These are phyloP conservation scores for Backusella liffmaniae DNA, from an alignment of 192 early-diverging fungal species.

Conservation along the genomic window DNA sequence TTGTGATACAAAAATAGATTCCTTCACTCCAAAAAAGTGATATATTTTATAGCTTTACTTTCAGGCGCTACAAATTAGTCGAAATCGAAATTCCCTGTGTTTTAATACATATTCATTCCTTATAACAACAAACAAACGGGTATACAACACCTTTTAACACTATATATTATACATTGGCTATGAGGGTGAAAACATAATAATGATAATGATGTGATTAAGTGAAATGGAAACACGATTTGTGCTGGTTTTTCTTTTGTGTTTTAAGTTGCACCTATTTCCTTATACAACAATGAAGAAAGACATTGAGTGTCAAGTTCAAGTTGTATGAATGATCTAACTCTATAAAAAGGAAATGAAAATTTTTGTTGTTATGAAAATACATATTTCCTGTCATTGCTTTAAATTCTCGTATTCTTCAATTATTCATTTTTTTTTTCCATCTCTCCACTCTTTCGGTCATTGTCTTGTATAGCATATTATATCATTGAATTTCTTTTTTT, in stretches of 20 bases:
- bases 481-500: background rate
- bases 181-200: background rate
- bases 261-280: background rate
- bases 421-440: background rate
- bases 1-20: background rate
- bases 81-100: background rate
- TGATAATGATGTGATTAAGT: background rate
- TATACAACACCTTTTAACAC: background rate
- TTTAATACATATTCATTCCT: background rate
- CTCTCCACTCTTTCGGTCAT: background rate
- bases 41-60: background rate
- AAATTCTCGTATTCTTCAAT: background rate
- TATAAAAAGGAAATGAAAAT: background rate
- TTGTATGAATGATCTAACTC: background rate
- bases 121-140: background rate
- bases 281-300: background rate
- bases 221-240: background rate
- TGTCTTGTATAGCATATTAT: background rate
- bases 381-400: conserved; percentile 5
- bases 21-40: background rate
- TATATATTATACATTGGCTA: background rate
- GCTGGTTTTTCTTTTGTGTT: background rate
- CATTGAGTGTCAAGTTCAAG: background rate
- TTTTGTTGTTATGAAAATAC: background rate
- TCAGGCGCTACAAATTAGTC: background rate